phyloP scores from a whole-genome alignment of 495 filamentous ascomycete genomes.

The Aspergillus egyptiacus region DNA sequence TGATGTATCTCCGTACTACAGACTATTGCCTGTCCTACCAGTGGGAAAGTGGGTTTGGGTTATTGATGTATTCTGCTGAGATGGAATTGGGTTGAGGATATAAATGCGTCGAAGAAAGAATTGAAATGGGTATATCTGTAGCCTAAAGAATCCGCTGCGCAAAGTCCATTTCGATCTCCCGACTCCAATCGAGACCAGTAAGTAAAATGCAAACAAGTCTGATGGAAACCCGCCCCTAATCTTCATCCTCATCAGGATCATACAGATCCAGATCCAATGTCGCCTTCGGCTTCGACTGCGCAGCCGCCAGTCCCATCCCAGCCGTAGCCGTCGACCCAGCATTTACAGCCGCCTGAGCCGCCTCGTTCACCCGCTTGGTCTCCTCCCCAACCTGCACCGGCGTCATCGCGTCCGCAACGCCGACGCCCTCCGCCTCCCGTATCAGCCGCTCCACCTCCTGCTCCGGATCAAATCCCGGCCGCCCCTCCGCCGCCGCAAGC shows the following conservation, averaged over 20 bases:
- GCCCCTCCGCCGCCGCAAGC: conserved; percentile 27
- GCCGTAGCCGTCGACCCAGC: conserved; percentile 28
- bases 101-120: too few species aligned
- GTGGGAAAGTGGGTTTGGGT: too few species aligned
- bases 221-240: too few species aligned
- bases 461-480: conserved; percentile 30
- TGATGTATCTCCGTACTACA: too few species aligned
- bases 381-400: conserved; percentile 19
- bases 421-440: conserved; percentile 36
- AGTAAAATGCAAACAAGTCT: too few species aligned
- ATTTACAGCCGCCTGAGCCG: conserved; percentile 32
- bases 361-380: conserved; percentile 28
- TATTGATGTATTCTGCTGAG: too few species aligned
- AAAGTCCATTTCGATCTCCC: too few species aligned
- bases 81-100: too few species aligned
- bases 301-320: conserved; percentile 14
- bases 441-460: conserved; percentile 41
- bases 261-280: conserved; percentile 42
- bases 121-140: too few species aligned
- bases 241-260: conserved; percentile 44
- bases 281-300: conserved; percentile 32
- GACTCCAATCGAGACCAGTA: too few species aligned
- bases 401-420: conserved; percentile 26
- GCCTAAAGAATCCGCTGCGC: too few species aligned
- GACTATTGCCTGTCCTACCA: too few species aligned